These are phyloP conservation scores for Xylaria arbuscula DNA, from an alignment of 2,329 filamentous ascomycete species.

Conservation along the genomic window DNA sequence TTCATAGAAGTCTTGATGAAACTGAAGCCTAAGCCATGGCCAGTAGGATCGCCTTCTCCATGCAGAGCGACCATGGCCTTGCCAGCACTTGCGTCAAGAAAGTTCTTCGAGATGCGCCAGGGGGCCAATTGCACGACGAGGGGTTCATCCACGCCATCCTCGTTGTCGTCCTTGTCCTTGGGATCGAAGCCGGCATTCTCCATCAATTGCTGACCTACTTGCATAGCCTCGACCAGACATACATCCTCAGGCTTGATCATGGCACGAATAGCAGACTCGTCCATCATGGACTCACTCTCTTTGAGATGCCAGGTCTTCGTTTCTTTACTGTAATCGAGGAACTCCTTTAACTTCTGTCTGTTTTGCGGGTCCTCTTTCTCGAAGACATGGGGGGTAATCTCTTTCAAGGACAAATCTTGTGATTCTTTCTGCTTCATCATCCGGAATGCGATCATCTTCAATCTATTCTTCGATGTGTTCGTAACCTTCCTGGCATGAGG, in stretches of 20 bases:
- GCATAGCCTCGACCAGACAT: slow-evolving; percentile 94
- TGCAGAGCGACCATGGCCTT: slow-evolving; percentile 98
- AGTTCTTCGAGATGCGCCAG: slow-evolving; percentile 97
- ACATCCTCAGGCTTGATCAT: slow-evolving; percentile 98
- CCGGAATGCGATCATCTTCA: slow-evolving; percentile 95
- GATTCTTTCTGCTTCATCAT: slow-evolving; percentile 82
- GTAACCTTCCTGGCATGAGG: slow-evolving; percentile 96
- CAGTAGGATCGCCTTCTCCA: slow-evolving; percentile 93
- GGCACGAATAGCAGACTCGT: slow-evolving; percentile 81
- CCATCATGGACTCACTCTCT: slow-evolving; percentile 78
- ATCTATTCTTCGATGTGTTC: slow-evolving; percentile 93
- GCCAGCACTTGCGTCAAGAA: slow-evolving; percentile 89
- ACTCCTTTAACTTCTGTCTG: slow-evolving; percentile 95
- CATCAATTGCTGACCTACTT: slow-evolving; percentile 90
- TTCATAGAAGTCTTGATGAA: slow-evolving; percentile 99
- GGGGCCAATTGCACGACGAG: slow-evolving; percentile 91
- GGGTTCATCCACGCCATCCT: slow-evolving; percentile 74
- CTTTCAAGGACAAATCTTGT: slow-evolving; percentile 76
- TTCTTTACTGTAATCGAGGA: slow-evolving; percentile 89
- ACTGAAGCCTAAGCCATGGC: slow-evolving; percentile 92
- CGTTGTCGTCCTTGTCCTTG: slow-evolving; percentile 74
- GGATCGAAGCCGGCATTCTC: slow-evolving; percentile 88
- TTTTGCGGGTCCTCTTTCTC: slow-evolving; percentile 96
- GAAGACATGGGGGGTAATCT: slow-evolving; percentile 91
- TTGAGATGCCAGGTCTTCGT: slow-evolving; percentile 87